Conservation (phyloP, 2,329 filamentous ascomycete genomes). For the Thelonectria olida region DNA sequence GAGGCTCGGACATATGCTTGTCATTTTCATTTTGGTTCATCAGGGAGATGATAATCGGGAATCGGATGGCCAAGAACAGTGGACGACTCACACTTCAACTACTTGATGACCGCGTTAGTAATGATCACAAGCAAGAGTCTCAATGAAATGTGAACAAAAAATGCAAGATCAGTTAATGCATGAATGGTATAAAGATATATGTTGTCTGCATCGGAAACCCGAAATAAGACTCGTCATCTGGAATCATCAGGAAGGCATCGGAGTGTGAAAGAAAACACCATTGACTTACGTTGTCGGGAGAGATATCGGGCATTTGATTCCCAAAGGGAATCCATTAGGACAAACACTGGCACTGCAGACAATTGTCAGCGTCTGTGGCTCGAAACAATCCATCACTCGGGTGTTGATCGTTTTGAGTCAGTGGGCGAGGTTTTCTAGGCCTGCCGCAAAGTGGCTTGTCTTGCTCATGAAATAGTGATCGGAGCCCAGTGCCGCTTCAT, state of each 20-base stretch:
- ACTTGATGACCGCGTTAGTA: constrained; percentile 33
- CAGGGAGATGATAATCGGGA: constrained; percentile 58
- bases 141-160: constrained; percentile 14
- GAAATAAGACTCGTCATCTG: constrained; percentile 85
- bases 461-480: constrained; percentile 74
- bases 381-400: constrained; percentile 17
- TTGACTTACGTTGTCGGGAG: constrained; percentile 27
- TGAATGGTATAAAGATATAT: constrained; percentile 76
- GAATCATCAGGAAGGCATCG: constrained; percentile 51
- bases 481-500: constrained; percentile 99
- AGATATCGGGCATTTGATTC: not conserved
- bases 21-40: constrained; percentile 88
- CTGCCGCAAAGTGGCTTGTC: constrained; percentile 94
- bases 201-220: constrained; percentile 77
- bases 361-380: constrained; percentile 33
- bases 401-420: constrained; percentile 61
- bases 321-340: not conserved
- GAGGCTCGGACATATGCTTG: constrained; percentile 98
- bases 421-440: constrained; percentile 99
- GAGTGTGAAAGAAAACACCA: constrained; percentile 20
- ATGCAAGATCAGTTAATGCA: constrained; percentile 63
- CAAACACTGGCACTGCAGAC: constrained; percentile 27
- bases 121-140: constrained; percentile 11
- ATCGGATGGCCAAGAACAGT: constrained; percentile 14
- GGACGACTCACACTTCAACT: constrained; percentile 37